Evolutionary conservation across 306 rosid species (phyloP).

Genomic region (Hylodesmum podocarpum): DNA sequence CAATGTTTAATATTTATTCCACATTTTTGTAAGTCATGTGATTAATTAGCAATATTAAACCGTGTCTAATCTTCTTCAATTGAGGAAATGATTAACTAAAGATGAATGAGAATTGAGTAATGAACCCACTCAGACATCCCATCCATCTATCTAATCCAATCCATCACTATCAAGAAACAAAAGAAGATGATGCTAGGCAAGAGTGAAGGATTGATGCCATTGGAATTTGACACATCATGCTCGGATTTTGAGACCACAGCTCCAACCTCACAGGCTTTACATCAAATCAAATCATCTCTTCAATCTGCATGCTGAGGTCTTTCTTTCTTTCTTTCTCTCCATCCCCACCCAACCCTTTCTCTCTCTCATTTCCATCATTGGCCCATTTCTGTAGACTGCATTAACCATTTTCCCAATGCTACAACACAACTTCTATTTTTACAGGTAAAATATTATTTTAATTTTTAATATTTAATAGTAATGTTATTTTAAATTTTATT

Average conservation of each 20-base stretch:
- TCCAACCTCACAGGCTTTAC: conserved; percentile 45
- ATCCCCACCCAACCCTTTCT: not conserved
- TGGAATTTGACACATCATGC: conserved; percentile 87
- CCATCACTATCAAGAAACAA: conserved; percentile 53
- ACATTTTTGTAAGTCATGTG: not conserved
- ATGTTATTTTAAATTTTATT: too few relatives aligned
- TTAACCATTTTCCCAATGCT: conserved; percentile 26
- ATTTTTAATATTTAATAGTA: too few relatives aligned
- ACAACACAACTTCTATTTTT: not conserved
- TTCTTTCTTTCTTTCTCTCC: conserved; percentile 21
- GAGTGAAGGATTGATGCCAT: conserved; percentile 58
- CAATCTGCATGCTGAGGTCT: conserved; percentile 57
- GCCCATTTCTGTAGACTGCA: conserved; percentile 20
- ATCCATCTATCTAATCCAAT: conserved; percentile 56
- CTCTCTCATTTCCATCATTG: conserved; percentile 24
- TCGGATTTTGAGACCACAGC: conserved; percentile 69
- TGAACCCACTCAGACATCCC: conserved; percentile 42
- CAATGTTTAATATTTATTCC: not conserved
- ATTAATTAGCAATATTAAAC: not conserved
- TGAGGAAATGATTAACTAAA: conserved; percentile 36
- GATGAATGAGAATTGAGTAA: conserved; percentile 38
- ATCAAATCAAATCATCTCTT: conserved; percentile 67
- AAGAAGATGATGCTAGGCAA: conserved; percentile 16
- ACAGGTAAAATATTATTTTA: too few relatives aligned
- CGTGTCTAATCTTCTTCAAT: conserved; percentile 15